Evolutionary conservation across 352 stramenopile genomes (phyloP), one percentile per base, ranked within the genome.

Genomic region (Phytopythium litorale): DNA sequence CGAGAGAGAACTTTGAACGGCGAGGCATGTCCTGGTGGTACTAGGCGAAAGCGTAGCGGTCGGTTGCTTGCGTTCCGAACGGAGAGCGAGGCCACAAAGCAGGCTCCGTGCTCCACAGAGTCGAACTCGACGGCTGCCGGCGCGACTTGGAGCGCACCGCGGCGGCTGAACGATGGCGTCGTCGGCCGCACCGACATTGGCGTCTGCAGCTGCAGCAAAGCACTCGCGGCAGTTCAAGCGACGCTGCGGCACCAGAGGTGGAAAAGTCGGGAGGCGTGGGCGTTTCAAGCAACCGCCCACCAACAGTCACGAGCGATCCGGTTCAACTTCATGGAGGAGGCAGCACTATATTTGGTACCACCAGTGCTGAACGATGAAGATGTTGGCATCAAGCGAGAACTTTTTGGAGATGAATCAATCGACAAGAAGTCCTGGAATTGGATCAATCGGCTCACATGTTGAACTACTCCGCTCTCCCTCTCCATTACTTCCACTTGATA

Each of bases 41-140:
- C 52, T 38, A 92, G 55, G 7, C 80, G 79, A 58, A 88, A 92
- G 15, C 85, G 81, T 48, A 93, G 57, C 4, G 71, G 61, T 9
- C 81, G 76, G 19, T 82, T 70, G 21, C 85, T 92, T 8, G 79
- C 78, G 63, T 96, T 96, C 35, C 79, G 81, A 6, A 94, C 73
- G 18, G 51, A 68, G 7, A 94, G 64, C 45, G 60, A 52, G 19
- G 84, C 79, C 37, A 94, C 67, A 64, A 93, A 94, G 59, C 81
- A 88, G 18, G 68, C 68, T 30, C 75, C 72, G 4, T 70, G 56
- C 42, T 92, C 85, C 25, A 94, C 78, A 33, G 71, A 71, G 28
- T 65, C 52, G 62, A 94, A 92, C 59, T 96, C 87, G 48, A 94
- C 66, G 13, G 65, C 70, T 4, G 69, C 70, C 35, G 87, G 85